Evolutionary conservation across 495 filamentous ascomycete species (phyloP).

Genomic region (Neurospora sp.): DNA sequence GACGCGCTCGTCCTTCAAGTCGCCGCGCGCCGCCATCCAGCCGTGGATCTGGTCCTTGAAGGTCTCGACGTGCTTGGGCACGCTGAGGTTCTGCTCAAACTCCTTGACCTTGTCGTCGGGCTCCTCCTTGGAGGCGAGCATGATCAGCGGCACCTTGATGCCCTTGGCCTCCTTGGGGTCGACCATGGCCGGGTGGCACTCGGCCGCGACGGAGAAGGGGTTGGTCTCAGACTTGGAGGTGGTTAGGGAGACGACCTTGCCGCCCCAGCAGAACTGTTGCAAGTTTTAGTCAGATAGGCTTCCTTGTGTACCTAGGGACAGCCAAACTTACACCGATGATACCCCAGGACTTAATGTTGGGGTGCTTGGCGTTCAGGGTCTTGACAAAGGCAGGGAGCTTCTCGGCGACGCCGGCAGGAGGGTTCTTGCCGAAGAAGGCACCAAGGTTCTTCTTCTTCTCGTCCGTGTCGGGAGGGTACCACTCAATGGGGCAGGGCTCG

Average conservation of each 20-base stretch:
- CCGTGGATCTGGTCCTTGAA: constrained; percentile 79
- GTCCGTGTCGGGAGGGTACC: constrained; percentile 69
- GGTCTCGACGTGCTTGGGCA: constrained; percentile 66
- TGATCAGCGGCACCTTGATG: constrained; percentile 53
- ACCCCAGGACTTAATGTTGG: constrained; percentile 65
- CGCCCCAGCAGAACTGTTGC: constrained; percentile 77
- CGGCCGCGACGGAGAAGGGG: constrained; percentile 58
- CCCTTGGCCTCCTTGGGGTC: constrained; percentile 61
- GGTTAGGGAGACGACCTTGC: constrained; percentile 54
- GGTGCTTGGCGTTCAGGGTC: constrained; percentile 43
- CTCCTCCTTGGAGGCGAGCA: constrained; percentile 64
- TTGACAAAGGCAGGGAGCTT: constrained; percentile 56
- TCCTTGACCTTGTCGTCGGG: constrained; percentile 53
- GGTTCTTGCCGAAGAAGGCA: constrained; percentile 64
- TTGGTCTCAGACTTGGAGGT: constrained; percentile 45
- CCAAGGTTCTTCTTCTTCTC: constrained; percentile 71
- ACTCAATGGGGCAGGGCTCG: constrained; percentile 42
- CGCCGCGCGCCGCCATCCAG: constrained; percentile 75
- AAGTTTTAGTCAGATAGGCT: background rate
- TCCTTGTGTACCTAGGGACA: background rate
- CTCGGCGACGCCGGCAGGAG: constrained; percentile 50
- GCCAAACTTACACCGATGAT: constrained; percentile 61
- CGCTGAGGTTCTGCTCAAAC: constrained; percentile 57
- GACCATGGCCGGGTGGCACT: constrained; percentile 82
- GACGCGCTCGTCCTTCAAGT: constrained; percentile 57